Percentiles rank a stretch among this genome's conserved stretches.
Evolutionary conservation across 2,329 filamentous ascomycete species (phyloP).

Genomic region (Trichophyton equinum): DNA sequence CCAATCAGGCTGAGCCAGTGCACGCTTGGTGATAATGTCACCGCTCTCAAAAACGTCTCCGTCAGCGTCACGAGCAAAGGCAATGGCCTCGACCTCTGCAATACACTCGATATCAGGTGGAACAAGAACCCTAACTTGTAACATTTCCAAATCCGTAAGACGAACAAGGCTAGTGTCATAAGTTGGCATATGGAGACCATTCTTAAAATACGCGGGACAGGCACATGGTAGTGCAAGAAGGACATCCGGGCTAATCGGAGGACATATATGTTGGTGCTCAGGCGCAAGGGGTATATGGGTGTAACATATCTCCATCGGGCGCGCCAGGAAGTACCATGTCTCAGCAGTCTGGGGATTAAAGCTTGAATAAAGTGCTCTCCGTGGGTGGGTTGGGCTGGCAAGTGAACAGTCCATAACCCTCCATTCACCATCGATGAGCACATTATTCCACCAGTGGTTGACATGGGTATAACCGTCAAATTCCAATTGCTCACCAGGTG

Average conservation of each 20-base stretch:
- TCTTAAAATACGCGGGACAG: constrained; percentile 78
- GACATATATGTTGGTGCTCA: constrained; percentile 84
- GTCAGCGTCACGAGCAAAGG: constrained; percentile 68
- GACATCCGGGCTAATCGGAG: constrained; percentile 72
- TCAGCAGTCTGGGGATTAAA: constrained; percentile 60
- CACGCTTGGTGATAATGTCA: constrained; percentile 71
- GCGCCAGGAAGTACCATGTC: constrained; percentile 83
- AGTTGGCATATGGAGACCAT: constrained; percentile 64
- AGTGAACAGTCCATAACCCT: constrained; percentile 90
- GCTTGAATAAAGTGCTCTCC: constrained; percentile 63
- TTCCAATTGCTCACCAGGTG: constrained; percentile 71
- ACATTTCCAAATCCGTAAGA: constrained; percentile 85
- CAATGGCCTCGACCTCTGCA: constrained; percentile 79
- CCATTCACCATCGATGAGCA: constrained; percentile 89
- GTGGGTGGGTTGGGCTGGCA: constrained; percentile 80
- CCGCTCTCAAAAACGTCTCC: constrained; percentile 91
- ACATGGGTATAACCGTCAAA: constrained; percentile 68
- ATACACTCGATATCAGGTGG: constrained; percentile 83
- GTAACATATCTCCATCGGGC: constrained; percentile 83
- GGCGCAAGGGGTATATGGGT: constrained; percentile 85
- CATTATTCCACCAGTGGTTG: constrained; percentile 97
- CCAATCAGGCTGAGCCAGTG: constrained; percentile 87
- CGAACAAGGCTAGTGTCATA: constrained; percentile 80
- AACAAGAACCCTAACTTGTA: constrained; percentile 77
- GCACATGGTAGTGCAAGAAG: constrained; percentile 75